Conservation (phyloP, 805 yeast genomes). For the Saccharomycopsis microspora region DNA sequence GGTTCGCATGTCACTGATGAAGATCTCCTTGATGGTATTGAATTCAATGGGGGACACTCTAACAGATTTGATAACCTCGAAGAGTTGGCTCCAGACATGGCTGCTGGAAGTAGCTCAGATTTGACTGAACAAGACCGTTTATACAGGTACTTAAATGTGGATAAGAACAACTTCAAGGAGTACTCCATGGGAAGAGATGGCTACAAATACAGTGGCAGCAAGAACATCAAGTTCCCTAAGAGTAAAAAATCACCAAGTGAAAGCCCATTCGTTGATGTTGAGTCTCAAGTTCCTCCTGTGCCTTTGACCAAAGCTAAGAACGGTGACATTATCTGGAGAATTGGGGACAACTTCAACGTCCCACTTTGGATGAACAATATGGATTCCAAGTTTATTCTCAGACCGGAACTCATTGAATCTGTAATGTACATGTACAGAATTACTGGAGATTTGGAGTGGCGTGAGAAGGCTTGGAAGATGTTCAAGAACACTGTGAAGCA, state of each 20-base stretch:
- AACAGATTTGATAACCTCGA: slow-evolving; percentile 1
- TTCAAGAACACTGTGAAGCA: slow-evolving; percentile 27
- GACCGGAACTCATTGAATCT: slow-evolving; percentile 55
- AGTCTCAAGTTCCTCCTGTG: slow-evolving; percentile 2
- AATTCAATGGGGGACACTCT: not conserved
- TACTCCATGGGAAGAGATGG: not conserved
- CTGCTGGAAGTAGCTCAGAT: not conserved
- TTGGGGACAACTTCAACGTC: slow-evolving; percentile 1
- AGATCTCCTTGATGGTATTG: slow-evolving; percentile 2
- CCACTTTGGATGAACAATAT: slow-evolving; percentile 25
- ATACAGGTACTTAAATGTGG: slow-evolving; percentile 4
- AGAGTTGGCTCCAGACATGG: not conserved
- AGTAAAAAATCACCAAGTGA: slow-evolving; percentile 9
- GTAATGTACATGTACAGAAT: slow-evolving; percentile 46
- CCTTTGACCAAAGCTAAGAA: not conserved
- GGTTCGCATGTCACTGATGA: slow-evolving; percentile 1
- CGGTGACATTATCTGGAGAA: slow-evolving; percentile 10
- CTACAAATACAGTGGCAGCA: not conserved
- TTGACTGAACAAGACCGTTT: not conserved
- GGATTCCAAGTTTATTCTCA: slow-evolving; percentile 31
- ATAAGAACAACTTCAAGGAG: slow-evolving; percentile 8
- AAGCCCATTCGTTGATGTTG: slow-evolving; percentile 2
- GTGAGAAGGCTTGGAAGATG: slow-evolving; percentile 41
- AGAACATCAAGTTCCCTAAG: not conserved
- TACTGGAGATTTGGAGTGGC: slow-evolving; percentile 49